phyloP scores from a whole-genome alignment of 352 stramenopile species.

The Phytophthora parvispora region DNA sequence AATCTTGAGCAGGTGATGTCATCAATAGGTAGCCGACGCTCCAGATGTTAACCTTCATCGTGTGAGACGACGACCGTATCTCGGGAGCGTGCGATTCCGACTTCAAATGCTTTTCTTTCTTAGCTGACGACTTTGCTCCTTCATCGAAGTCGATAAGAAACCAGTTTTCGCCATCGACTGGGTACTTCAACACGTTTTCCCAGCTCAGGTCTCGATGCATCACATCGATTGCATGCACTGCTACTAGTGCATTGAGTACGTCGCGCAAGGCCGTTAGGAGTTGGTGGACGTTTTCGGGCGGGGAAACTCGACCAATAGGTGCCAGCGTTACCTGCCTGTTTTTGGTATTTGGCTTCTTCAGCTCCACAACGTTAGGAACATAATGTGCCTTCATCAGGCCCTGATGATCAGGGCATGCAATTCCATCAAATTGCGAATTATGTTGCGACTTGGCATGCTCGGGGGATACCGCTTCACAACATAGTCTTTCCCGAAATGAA shows the following conservation, averaged over 20 bases:
- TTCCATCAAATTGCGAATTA: constrained; percentile 13
- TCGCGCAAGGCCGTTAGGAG: constrained; percentile 16
- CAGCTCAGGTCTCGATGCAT: constrained; percentile 31
- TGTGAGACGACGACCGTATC: no score
- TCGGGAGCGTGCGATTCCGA: no score
- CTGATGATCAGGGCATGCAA: no score
- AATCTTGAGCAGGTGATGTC: no score
- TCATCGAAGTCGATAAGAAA: no score
- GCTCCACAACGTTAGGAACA: constrained; percentile 22
- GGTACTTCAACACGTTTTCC: constrained; percentile 27
- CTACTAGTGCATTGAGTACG: constrained; percentile 23
- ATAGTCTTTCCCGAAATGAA: constrained; percentile 17
- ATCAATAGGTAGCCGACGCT: no score
- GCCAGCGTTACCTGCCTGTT: constrained; percentile 14
- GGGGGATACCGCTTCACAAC: constrained; percentile 20
- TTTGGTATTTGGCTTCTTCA: constrained; percentile 18
- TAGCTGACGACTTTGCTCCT: no score
- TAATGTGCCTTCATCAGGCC: constrained; percentile 12
- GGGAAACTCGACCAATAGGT: constrained; percentile 12
- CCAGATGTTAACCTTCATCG: no score
- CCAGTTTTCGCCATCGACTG: no score
- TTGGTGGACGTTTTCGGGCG: constrained; percentile 2
- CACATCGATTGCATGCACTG: constrained; percentile 17
- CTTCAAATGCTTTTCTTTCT: no score
- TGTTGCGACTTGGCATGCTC: constrained; percentile 13